These are phyloP conservation scores for Coemansia sp. DNA, from an alignment of 192 early-diverging fungal species.

Conservation along the genomic window DNA sequence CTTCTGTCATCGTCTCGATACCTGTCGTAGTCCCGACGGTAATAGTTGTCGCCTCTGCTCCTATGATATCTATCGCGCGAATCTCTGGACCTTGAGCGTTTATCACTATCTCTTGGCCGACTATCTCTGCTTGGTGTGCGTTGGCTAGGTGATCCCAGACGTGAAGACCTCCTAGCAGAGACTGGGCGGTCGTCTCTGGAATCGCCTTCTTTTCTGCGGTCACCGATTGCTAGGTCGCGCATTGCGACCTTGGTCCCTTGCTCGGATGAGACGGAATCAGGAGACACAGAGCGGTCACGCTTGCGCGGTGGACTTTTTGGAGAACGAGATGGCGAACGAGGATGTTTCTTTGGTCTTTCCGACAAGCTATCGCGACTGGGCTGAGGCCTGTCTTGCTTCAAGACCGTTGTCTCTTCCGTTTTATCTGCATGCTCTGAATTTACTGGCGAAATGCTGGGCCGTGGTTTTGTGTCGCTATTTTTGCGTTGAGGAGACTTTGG, in stretches of 20 bases:
- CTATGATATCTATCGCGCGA: not conserved
- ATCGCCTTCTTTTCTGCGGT: not conserved
- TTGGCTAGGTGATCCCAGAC: not conserved
- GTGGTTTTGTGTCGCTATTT: not conserved
- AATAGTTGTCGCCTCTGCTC: constrained; percentile 6
- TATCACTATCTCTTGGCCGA: not conserved
- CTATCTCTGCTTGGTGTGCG: not conserved
- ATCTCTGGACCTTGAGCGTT: not conserved
- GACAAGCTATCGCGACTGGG: not conserved
- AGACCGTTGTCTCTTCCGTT: not conserved
- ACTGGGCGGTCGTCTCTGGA: not conserved
- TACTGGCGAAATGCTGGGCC: not conserved
- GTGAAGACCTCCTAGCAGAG: not conserved
- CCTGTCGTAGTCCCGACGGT: constrained; percentile 4
- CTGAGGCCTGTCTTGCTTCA: not conserved
- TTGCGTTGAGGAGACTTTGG: not conserved
- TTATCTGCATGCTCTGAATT: not conserved
- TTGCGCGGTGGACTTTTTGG: not conserved
- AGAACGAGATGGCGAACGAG: not conserved
- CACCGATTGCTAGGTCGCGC: constrained; percentile 2
- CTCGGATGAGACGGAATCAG: not conserved
- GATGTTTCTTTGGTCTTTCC: not conserved
- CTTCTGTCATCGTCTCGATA: constrained; percentile 13
- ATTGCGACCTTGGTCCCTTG: not conserved
- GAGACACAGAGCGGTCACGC: not conserved